phyloP scores from a whole-genome alignment of 2,329 filamentous ascomycete genomes.

The Neurospora crassa region DNA sequence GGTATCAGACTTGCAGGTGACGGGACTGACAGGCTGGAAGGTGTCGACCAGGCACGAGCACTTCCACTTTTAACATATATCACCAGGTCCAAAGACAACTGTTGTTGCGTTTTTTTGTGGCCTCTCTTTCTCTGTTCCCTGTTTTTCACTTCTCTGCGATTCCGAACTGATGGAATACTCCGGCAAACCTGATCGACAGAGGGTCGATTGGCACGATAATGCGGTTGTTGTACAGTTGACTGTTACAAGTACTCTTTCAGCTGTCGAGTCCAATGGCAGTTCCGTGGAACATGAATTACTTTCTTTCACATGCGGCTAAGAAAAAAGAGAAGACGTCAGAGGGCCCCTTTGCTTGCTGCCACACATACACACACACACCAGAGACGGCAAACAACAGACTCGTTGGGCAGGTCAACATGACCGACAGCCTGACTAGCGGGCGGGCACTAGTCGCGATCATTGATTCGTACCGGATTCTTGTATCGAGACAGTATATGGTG shows the following conservation, averaged over 20 bases:
- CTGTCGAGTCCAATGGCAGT: background rate
- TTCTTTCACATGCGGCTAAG: slow-evolving; percentile 4
- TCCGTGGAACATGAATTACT: background rate
- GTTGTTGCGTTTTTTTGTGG: background rate
- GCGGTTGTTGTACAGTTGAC: background rate
- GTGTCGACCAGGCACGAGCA: background rate
- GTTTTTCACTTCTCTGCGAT: background rate
- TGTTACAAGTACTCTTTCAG: background rate
- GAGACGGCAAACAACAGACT: background rate
- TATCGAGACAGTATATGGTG: too few relatives aligned
- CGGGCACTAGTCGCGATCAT: too few relatives aligned
- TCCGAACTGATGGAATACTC: background rate
- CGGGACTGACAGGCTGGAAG: background rate
- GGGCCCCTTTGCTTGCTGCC: background rate
- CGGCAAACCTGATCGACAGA: background rate
- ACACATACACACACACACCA: background rate
- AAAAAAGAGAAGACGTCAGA: slow-evolving; percentile 5
- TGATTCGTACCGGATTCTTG: too few relatives aligned
- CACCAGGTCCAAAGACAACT: background rate
- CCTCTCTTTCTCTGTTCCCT: background rate
- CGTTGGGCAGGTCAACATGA: too few relatives aligned
- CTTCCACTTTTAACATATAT: background rate
- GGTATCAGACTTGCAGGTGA: background rate
- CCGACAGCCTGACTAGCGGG: too few relatives aligned
- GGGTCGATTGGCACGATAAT: background rate